A percentile compares a stretch with the other conserved stretches of the same genome.
Evolutionary conservation across 75 land plant genomes (phyloP).

Genomic region (Selaginella moellendorffii): DNA sequence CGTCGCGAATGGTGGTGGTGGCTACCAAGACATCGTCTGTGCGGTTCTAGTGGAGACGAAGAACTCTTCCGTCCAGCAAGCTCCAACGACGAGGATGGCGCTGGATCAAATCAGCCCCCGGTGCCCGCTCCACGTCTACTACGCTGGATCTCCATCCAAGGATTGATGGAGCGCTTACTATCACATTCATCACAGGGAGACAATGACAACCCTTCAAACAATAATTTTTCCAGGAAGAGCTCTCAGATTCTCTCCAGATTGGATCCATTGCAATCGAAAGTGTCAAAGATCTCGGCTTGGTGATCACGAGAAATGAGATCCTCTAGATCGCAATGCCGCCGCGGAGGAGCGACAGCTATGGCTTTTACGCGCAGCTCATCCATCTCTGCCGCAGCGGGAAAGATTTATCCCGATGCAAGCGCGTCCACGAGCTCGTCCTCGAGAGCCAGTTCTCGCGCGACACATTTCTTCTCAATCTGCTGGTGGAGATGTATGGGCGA

Average conservation of each 20-base stretch:
- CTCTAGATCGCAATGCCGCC: too few species aligned
- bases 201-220: too few species aligned
- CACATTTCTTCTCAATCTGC: not conserved
- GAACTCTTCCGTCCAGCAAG: slow-evolving; percentile 51
- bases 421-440: not conserved
- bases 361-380: not conserved
- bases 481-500: not conserved
- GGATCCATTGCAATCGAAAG: too few species aligned
- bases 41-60: slow-evolving; percentile 82
- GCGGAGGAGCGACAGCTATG: not conserved
- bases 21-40: slow-evolving; percentile 43
- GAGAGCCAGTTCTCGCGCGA: not conserved
- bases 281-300: too few species aligned
- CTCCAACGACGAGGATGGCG: slow-evolving; percentile 38
- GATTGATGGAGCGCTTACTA: too few species aligned
- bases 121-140: slow-evolving; percentile 30
- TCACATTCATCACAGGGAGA: too few species aligned
- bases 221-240: too few species aligned
- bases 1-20: slow-evolving; percentile 44
- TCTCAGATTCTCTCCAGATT: too few species aligned
- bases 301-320: too few species aligned
- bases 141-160: slow-evolving; percentile 13
- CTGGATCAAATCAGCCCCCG: slow-evolving; percentile 45
- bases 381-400: not conserved
- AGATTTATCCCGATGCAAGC: not conserved